Base-by-base conservation (phyloP, 805 yeast genomes). In the Yamadazyma takamatsuzukensis region DNA sequence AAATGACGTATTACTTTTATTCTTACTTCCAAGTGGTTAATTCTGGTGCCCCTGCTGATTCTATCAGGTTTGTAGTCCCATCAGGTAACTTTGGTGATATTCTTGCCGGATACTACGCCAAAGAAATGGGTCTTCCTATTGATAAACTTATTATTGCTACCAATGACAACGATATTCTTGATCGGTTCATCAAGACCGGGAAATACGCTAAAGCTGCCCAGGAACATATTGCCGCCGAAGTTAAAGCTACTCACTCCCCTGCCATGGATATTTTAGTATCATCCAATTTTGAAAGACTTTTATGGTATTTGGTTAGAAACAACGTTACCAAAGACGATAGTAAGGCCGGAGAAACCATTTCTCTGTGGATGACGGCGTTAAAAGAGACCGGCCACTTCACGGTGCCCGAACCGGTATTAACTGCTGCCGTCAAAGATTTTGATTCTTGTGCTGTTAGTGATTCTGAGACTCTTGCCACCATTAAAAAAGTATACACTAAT, bases 71-170 rank as follows among this genome's bases (percentile, higher is more conserved):
- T 55, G 95, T 93, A 27, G 98, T 93, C 28, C 98, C 98, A 47
- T 83, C 95, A 37, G 98, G 98, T 55, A 93, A 93, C 73, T 93
- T 93, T 60, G 98, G 98, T 58, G 98, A 93, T 58, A 89, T 93
- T 40, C 76, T 93, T 37, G 98, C 98, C 18, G 98, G 98, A 39
- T 93, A 80, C 62, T 93, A 76, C 57, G 97, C 98, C 32, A 78
- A 81, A 57, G 74, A 83, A 59, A 89, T 93, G 97, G 98, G 98
- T 23, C 72, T 93, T 44, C 97, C 97, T 32, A 72, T 83, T 29
- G 88, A 82, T 43, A 76, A 80, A 53, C 74, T 93, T 47, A 82
- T 89, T 50, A 86, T 93, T 51, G 97, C 97, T 28, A 93, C 99
- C 18, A 93, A 93, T 56, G 90, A 86, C 54, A 93, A 93, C 54